Evolutionary conservation across 228 moss, liverwort and hornwort genomes (phyloP).

Genomic region (Sphagnum fallax): DNA sequence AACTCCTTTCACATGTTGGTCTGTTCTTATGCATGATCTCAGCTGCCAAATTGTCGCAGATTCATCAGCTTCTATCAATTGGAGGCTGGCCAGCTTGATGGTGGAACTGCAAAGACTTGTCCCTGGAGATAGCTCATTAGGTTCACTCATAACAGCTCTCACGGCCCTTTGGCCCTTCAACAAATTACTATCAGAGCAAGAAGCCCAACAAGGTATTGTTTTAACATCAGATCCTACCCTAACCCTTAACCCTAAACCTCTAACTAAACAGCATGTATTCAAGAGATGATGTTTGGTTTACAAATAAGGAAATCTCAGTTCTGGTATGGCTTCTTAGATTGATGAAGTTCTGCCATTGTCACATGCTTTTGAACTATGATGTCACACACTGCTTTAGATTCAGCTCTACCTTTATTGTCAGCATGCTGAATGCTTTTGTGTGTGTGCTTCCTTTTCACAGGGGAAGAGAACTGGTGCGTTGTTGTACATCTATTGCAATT

Average conservation of each 20-base stretch:
- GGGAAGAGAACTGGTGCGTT: conserved; percentile 19
- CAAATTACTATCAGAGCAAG: conserved; percentile 2
- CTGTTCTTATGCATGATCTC: conserved; percentile 9
- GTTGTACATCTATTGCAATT: conserved; percentile 27
- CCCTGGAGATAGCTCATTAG: conserved; percentile 10
- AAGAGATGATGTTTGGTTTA: not conserved
- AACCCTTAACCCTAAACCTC: not conserved
- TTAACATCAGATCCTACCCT: not conserved
- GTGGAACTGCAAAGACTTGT: conserved; percentile 44
- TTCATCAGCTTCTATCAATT: conserved; percentile 20
- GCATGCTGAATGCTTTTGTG: not conserved
- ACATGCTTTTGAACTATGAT: not conserved
- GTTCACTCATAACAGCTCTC: conserved; percentile 37
- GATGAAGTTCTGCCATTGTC: not conserved
- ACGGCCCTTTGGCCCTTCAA: conserved; percentile 43
- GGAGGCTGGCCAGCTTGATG: conserved; percentile 46
- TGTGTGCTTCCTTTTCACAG: conserved; percentile 18
- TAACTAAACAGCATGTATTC: too few relatives aligned
- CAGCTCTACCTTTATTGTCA: not conserved
- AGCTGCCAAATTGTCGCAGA: conserved; percentile 4
- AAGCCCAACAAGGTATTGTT: not conserved
- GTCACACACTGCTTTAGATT: not conserved
- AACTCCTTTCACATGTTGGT: conserved; percentile 23
- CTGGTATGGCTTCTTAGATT: too few relatives aligned
- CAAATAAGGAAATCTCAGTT: not conserved